Percentiles rank a stretch among this genome's conserved stretches.
phyloP scores from a whole-genome alignment of 257 asterid species.

The Solanum arcanum region DNA sequence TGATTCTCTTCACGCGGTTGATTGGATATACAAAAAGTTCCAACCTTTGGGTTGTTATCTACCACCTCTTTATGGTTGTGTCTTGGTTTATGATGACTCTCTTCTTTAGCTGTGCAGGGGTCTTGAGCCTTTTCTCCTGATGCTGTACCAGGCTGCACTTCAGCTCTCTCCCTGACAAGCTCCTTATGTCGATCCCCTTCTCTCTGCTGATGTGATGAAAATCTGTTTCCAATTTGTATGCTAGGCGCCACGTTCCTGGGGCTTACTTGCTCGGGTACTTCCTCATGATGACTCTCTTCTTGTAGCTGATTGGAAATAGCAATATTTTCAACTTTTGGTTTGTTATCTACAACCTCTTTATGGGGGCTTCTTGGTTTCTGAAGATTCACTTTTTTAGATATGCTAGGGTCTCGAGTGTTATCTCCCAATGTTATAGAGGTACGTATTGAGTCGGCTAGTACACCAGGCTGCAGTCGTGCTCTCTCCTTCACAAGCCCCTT shows the following conservation, averaged over 20 bases:
- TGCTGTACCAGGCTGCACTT: constrained; percentile 12
- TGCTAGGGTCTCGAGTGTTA: background rate
- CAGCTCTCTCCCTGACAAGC: constrained; percentile 24
- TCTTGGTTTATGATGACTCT: background rate
- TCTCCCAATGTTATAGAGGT: constrained; percentile 6
- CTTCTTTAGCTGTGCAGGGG: background rate
- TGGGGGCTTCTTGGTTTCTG: background rate
- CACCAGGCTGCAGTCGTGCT: constrained; percentile 6
- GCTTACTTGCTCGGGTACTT: background rate
- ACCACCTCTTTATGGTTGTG: background rate
- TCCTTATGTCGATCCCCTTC: constrained; percentile 3
- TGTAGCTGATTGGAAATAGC: constrained; percentile 1
- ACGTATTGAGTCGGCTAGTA: background rate
- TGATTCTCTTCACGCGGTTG: constrained; percentile 10
- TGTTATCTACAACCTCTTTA: background rate
- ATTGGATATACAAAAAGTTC: background rate
- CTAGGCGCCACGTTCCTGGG: background rate
- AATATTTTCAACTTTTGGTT: constrained; percentile 1
- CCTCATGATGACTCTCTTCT: constrained; percentile 9
- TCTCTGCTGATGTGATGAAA: background rate
- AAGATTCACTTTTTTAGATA: background rate
- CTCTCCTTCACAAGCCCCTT: constrained; percentile 20
- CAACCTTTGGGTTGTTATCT: background rate
- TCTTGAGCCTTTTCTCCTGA: background rate
- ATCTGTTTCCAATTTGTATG: background rate